phyloP scores from a whole-genome alignment of 306 rosid genomes.

The Styphnolobium japonicum region DNA sequence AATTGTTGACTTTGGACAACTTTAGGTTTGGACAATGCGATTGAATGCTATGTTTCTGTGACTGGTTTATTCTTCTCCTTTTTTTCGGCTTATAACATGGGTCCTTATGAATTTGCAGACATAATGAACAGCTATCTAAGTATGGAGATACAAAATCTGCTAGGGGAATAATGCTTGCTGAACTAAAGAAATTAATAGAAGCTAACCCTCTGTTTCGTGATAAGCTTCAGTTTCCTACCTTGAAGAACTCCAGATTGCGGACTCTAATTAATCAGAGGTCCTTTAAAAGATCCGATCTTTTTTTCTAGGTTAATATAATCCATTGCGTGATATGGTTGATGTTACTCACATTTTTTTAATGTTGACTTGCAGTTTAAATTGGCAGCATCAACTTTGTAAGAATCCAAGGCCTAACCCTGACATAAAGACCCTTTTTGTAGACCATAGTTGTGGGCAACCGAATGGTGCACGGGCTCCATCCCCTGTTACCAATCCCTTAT shows the following conservation, averaged over 20 bases:
- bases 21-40: constrained; percentile 75
- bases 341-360: constrained; percentile 13
- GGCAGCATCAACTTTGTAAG: constrained; percentile 99
- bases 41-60: constrained; percentile 4
- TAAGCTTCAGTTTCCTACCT: constrained; percentile 91
- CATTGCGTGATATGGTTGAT: constrained; percentile 3
- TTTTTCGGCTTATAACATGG: not conserved
- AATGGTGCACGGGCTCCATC: constrained; percentile 99
- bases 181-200: constrained; percentile 90
- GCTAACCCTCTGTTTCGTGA: constrained; percentile 99
- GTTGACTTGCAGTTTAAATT: constrained; percentile 77
- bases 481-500: constrained; percentile 94
- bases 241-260: constrained; percentile 95
- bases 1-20: constrained; percentile 88
- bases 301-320: constrained; percentile 1
- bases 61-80: not conserved
- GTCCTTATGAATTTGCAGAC: constrained; percentile 56
- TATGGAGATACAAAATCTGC: constrained; percentile 99
- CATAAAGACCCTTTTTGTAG: constrained; percentile 95
- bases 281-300: constrained; percentile 9
- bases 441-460: constrained; percentile 97
- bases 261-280: constrained; percentile 98
- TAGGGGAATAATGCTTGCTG: constrained; percentile 97
- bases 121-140: constrained; percentile 96
- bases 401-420: constrained; percentile 97